Evolutionary conservation across 345 rosid genomes (phyloP).

Genomic region (Punica granatum): DNA sequence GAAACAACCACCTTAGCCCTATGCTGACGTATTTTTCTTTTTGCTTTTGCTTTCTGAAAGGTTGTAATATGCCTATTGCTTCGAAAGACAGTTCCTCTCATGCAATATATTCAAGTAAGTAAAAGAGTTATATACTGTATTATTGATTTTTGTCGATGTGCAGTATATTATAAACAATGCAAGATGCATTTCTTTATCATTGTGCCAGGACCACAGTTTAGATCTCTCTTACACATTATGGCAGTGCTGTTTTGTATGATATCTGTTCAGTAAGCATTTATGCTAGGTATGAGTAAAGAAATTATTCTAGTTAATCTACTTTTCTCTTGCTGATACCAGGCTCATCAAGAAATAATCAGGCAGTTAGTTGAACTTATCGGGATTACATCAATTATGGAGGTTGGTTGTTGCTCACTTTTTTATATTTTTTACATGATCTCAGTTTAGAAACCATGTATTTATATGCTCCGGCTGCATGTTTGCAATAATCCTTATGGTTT

Average conservation of each 20-base stretch:
- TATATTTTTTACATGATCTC: slow-evolving; percentile 14
- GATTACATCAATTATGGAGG: slow-evolving; percentile 92
- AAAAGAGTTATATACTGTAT: background rate
- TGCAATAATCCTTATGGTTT: background rate
- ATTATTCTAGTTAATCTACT: background rate
- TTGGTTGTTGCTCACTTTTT: slow-evolving; percentile 4
- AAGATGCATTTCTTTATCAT: background rate
- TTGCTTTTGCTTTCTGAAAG: slow-evolving; percentile 31
- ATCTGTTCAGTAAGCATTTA: background rate
- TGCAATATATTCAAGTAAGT: slow-evolving; percentile 72
- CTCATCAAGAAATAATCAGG: slow-evolving; percentile 60
- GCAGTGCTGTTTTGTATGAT: background rate
- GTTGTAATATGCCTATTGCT: slow-evolving; percentile 73
- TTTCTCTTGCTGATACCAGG: slow-evolving; percentile 31
- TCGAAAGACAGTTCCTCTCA: slow-evolving; percentile 76
- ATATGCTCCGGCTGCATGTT: background rate
- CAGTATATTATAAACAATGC: background rate
- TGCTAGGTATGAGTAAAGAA: background rate
- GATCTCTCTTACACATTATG: background rate
- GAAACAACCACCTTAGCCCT: background rate
- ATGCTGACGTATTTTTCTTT: background rate
- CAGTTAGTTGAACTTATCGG: slow-evolving; percentile 83
- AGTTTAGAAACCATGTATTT: background rate
- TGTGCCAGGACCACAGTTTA: background rate
- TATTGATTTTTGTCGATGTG: background rate